phyloP scores from a whole-genome alignment of 768 basidiomycete genomes.

The Tulasnella sp. region DNA sequence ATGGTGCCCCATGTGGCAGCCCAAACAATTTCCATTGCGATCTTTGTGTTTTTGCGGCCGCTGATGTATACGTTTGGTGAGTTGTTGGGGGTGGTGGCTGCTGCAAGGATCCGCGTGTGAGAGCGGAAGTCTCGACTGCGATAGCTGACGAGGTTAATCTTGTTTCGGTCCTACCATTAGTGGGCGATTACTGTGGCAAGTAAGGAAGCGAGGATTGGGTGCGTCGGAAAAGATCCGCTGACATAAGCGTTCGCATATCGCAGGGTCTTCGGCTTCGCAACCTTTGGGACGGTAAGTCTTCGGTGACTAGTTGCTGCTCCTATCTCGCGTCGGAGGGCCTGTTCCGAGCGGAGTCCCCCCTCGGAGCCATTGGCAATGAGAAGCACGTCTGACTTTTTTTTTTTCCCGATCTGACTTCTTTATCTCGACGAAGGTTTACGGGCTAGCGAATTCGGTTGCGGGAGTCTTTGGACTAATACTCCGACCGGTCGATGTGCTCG shows the following conservation, averaged over 20 bases:
- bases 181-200: constrained; percentile 39
- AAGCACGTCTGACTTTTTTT: constrained; percentile 18
- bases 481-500: constrained; percentile 45
- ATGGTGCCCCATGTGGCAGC: constrained; percentile 39
- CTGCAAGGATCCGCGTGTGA: constrained; percentile 15
- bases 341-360: neutral
- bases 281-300: constrained; percentile 44
- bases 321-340: constrained; percentile 18
- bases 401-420: neutral
- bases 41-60: constrained; percentile 45
- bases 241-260: neutral
- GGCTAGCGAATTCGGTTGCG: constrained; percentile 45
- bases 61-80: constrained; percentile 45
- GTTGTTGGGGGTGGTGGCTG: constrained; percentile 20
- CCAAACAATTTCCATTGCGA: constrained; percentile 43
- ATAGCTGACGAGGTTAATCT: constrained; percentile 29
- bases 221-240: constrained; percentile 23
- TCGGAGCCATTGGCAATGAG: constrained; percentile 2
- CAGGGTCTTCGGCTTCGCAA: constrained; percentile 44
- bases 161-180: constrained; percentile 31
- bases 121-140: constrained; percentile 9
- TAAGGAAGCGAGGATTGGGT: constrained; percentile 33
- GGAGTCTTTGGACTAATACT: constrained; percentile 45
- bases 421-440: constrained; percentile 40
- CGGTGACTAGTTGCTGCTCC: constrained; percentile 16